phyloP scores from a whole-genome alignment of 75 land plant genomes.

The Larix kaempferi region DNA sequence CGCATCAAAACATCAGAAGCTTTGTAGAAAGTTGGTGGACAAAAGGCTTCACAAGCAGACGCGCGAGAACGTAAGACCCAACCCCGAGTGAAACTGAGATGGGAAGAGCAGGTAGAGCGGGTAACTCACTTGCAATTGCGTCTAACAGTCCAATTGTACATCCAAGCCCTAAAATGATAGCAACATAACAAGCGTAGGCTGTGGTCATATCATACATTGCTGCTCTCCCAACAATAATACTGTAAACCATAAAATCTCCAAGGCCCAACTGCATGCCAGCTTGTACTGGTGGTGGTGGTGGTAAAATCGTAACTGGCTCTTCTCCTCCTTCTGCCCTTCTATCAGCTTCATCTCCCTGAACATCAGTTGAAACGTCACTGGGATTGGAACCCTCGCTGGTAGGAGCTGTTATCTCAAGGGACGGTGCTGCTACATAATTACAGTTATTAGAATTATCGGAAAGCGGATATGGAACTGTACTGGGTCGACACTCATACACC shows the following conservation, averaged over 20 bases:
- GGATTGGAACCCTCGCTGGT: not conserved
- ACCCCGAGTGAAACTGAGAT: conserved; percentile 75
- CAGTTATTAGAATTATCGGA: not conserved
- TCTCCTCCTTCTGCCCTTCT: not conserved
- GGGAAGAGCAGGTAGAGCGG: conserved; percentile 60
- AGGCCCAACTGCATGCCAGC: conserved; percentile 68
- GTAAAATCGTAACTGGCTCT: not conserved
- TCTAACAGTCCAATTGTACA: conserved; percentile 63
- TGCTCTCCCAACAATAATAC: conserved; percentile 86
- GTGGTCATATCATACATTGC: conserved; percentile 93
- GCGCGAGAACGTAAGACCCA: conserved; percentile 65
- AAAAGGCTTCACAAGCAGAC: conserved; percentile 80
- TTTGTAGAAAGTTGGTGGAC: conserved; percentile 60
- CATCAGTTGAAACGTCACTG: not conserved
- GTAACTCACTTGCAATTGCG: conserved; percentile 49
- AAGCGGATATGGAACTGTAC: not conserved
- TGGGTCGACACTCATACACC: conserved; percentile 74
- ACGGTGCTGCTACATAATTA: not conserved
- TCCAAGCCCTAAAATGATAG: conserved; percentile 80
- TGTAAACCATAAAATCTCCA: conserved; percentile 86
- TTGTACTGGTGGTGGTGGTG: conserved; percentile 26
- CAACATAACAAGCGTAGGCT: conserved; percentile 84
- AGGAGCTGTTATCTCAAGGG: not conserved
- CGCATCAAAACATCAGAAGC: conserved; percentile 64
- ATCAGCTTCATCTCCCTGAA: conserved; percentile 11